Base-by-base conservation (phyloP, 2,329 filamentous ascomycete species). In the Xylaria sp. region DNA sequence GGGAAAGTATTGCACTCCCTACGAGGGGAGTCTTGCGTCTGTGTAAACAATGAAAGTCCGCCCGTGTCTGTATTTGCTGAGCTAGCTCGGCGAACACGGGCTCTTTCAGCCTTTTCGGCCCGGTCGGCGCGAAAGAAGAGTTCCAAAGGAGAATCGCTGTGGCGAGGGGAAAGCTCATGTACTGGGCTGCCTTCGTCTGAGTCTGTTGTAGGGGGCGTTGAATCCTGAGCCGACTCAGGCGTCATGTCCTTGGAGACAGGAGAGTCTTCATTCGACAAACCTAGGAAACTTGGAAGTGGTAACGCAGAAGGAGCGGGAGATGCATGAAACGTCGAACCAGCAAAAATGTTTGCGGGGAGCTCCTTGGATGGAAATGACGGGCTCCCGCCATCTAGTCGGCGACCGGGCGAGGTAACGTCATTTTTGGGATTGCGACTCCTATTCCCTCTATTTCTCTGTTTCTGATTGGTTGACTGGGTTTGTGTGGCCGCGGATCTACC, bases 321-420 rank as follows among this genome's bases (percentile, higher is more conserved):
- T 42, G 93, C 92, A 77, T 97, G 94, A 76, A 98, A 99, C 4
- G 93, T 96, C 35, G 94, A 91, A 14, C 94, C 95, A 40, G 95
- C 95, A 78, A 97, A 99, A 47, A 90, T 88, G 63, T 87, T 82
- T 51, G 78, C 78, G 31, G 77, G 77, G 51, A 77, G 76, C 47
- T 83, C 77, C 72, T 82, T 83, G 67, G 80, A 74, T 31, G 78
- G 78, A 53, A 82, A 79, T 11, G 79, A 77, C 12, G 79, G 79
- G 21, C 83, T 86, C 50, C 78, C 78, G 21, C 78, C 78, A 28
- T 76, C 79, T 17, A 74, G 72, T 17, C 75, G 70, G 23, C 75
- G 76, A 28, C 79, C 79, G 6, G 83, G 81, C 7, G 84, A 83
- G 0, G 72, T 69, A 21, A 72, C 61, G 3, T 70, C 72, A 51